phyloP scores from a whole-genome alignment of 805 yeast genomes.

The Myxozyma kluyveri region DNA sequence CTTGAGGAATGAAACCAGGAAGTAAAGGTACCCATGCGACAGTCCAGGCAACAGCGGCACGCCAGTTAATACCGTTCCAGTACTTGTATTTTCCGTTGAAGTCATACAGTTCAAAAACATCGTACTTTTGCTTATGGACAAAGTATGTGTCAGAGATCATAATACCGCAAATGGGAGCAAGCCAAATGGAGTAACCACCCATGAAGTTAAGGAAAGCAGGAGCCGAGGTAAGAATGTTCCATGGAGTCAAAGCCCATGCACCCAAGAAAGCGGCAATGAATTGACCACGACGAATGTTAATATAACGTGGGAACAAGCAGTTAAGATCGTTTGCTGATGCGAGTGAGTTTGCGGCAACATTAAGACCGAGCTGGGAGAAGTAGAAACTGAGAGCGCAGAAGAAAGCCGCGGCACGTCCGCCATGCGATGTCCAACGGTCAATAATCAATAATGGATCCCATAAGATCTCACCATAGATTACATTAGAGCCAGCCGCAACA shows the following conservation, averaged over 20 bases:
- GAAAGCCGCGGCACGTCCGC: slow-evolving; percentile 77
- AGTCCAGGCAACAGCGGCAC: slow-evolving; percentile 43
- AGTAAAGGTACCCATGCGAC: slow-evolving; percentile 29
- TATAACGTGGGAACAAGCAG: slow-evolving; percentile 47
- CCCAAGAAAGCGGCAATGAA: slow-evolving; percentile 71
- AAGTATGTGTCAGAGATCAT: slow-evolving; percentile 40
- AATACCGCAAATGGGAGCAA: slow-evolving; percentile 79
- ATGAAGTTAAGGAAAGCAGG: slow-evolving; percentile 75
- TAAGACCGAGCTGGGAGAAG: slow-evolving; percentile 74
- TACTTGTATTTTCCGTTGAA: slow-evolving; percentile 44
- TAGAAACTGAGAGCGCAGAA: slow-evolving; percentile 67
- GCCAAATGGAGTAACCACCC: slow-evolving; percentile 75
- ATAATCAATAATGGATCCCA: slow-evolving; percentile 28
- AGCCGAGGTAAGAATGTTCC: slow-evolving; percentile 70
- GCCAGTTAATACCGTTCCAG: slow-evolving; percentile 45
- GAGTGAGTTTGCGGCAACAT: slow-evolving; percentile 57
- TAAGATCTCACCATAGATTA: slow-evolving; percentile 19
- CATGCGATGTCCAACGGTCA: slow-evolving; percentile 25
- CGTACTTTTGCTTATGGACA: slow-evolving; percentile 69
- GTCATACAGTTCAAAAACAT: slow-evolving; percentile 58
- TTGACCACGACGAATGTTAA: slow-evolving; percentile 65
- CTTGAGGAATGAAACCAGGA: slow-evolving; percentile 17
- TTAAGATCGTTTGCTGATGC: slow-evolving; percentile 50
- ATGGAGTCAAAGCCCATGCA: slow-evolving; percentile 67
- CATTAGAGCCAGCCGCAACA: slow-evolving; percentile 21